Evolutionary conservation across 768 basidiomycete genomes (phyloP), one percentile per base, ranked within the genome.

Genomic region (Lactarius quietus): DNA sequence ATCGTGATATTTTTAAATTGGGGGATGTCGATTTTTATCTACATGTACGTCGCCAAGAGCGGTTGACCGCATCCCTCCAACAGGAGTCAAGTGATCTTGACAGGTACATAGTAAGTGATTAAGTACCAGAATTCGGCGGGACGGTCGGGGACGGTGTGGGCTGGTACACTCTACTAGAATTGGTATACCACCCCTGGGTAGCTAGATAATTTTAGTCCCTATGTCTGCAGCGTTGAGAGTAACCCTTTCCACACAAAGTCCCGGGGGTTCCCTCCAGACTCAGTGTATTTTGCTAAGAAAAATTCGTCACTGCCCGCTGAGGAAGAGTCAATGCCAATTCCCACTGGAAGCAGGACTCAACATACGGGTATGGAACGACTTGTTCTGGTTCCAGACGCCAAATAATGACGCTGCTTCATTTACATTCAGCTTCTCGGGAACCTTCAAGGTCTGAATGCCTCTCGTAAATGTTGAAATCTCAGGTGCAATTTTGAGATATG

Each of bases 221-320:
- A 70, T 28, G 68, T 62, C 59, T 73, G 61, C 14, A 73, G 65
- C 10, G 73, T 72, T 54, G 64, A 33, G 53, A 77, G 66, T 28
- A 77, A 57, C 20, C 74, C 75, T 59, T 72, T 73, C 75, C 75
- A 72, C 33, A 91, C 88, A 70, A 95, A 92, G 63, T 89, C 86
- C 65, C 88, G 80, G 15, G 92, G 81, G 74, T 94, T 94, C 51
- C 93, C 93, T 61, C 81, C 82, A 8, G 88, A 83, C 71, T 92
- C 89, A 1, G 84, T 83, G 68, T 90, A 93, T 74, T 91, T 92
- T 12, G 86, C 77, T 72, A 95, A 75, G 77, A 95, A 94, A 17
- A 86, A 68, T 73, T 90, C 88, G 71, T 96, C 93, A 15, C 77
- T 81, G 2, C 76, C 72, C 17, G 60, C 81, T 82, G 67, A 17